Percentiles rank a stretch among this genome's conserved stretches.
Evolutionary conservation across 2,329 filamentous ascomycete species (phyloP).

Genomic region (Penicillium hordei): DNA sequence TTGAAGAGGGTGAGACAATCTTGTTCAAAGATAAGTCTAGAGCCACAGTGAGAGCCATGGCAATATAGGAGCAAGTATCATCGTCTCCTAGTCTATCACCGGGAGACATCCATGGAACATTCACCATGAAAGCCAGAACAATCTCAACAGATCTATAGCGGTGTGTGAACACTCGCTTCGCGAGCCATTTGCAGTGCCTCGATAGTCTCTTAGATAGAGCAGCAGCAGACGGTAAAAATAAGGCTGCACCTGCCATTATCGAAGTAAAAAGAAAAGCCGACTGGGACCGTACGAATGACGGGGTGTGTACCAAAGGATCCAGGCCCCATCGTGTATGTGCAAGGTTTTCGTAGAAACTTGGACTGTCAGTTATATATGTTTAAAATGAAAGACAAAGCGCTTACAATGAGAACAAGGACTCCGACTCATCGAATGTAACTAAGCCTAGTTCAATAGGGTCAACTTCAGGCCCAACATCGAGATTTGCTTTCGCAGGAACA

Average conservation of each 20-base stretch:
- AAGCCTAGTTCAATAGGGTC: constrained; percentile 70
- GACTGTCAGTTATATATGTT: not conserved
- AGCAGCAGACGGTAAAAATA: constrained; percentile 64
- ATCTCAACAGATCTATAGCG: constrained; percentile 71
- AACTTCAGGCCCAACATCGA: constrained; percentile 63
- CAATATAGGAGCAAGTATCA: constrained; percentile 69
- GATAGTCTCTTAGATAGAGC: constrained; percentile 66
- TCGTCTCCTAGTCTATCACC: constrained; percentile 54
- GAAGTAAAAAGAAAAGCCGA: constrained; percentile 73
- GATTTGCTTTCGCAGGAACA: constrained; percentile 60
- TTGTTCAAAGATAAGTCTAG: constrained; percentile 70
- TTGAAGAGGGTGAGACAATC: constrained; percentile 59
- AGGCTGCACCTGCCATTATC: constrained; percentile 65
- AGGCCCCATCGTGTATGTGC: constrained; percentile 74
- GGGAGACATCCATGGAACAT: constrained; percentile 70
- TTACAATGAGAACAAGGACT: constrained; percentile 65
- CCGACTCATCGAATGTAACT: constrained; percentile 65
- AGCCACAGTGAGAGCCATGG: constrained; percentile 67
- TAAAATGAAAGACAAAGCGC: constrained; percentile 25
- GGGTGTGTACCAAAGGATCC: constrained; percentile 65
- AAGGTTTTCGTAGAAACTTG: constrained; percentile 67
- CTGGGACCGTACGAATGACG: constrained; percentile 63
- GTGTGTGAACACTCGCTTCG: constrained; percentile 60
- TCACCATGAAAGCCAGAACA: constrained; percentile 72
- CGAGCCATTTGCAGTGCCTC: constrained; percentile 63